phyloP scores from a whole-genome alignment of 192 early-diverging fungal species.

The Ramicandelaber brevisporus region DNA sequence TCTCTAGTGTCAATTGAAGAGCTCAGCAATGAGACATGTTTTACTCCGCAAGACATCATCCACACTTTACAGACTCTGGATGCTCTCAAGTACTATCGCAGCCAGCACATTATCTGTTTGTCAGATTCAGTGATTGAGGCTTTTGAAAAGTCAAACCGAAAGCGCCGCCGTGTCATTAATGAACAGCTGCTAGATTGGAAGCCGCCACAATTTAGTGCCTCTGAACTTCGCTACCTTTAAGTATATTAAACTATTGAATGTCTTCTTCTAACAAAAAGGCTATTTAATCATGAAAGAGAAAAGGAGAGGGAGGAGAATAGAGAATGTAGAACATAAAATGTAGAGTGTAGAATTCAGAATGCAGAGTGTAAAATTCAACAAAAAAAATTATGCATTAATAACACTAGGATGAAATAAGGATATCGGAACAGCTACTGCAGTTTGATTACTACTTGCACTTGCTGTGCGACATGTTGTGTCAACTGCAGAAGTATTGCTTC shows the following conservation, averaged over 20 bases:
- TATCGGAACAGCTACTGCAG: no score
- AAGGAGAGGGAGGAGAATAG: no score
- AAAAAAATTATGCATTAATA: no score
- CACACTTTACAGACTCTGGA: slow-evolving; percentile 74
- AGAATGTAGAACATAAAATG: no score
- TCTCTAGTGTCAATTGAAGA: slow-evolving; percentile 80
- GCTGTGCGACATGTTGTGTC: no score
- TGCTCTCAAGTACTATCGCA: slow-evolving; percentile 73
- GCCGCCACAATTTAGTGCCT: slow-evolving; percentile 51
- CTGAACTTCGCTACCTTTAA: slow-evolving; percentile 47
- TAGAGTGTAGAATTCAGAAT: no score
- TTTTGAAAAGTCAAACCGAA: slow-evolving; percentile 47
- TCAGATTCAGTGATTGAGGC: slow-evolving; percentile 65
- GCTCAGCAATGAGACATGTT: slow-evolving; percentile 56
- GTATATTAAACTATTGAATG: neutral
- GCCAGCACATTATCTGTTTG: slow-evolving; percentile 69
- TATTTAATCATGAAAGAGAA: no score
- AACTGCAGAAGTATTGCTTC: no score
- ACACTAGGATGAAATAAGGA: no score
- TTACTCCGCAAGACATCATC: slow-evolving; percentile 74
- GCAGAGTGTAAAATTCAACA: no score
- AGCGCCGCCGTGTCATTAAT: slow-evolving; percentile 57
- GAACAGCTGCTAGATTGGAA: slow-evolving; percentile 53
- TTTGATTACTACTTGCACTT: no score
- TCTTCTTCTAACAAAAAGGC: no score